These are phyloP conservation scores for Backusella tarrabulga DNA, from an alignment of 192 early-diverging fungal genomes.

Conservation along the genomic window DNA sequence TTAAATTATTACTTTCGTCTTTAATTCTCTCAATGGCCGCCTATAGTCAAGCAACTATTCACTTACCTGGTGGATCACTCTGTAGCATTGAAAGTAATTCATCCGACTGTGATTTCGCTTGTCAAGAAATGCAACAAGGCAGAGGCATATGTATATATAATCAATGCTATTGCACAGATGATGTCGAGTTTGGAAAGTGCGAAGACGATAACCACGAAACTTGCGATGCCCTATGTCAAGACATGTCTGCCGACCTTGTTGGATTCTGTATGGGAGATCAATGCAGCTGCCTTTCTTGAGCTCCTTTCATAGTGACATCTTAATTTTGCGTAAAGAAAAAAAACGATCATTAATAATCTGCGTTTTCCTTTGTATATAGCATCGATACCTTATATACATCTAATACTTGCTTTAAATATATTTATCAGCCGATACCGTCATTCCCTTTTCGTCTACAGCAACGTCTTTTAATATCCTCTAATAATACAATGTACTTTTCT, in stretches of 20 bases:
- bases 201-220: constrained; percentile 17
- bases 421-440: neutral
- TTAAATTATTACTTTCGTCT: constrained; percentile 1
- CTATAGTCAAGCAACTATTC: neutral
- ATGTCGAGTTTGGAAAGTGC: constrained; percentile 3
- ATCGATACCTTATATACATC: neutral
- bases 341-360: neutral
- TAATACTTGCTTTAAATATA: neutral
- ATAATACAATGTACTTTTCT: neutral
- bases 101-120: constrained; percentile 11
- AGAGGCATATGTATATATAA: constrained; percentile 14
- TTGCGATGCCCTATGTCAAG: constrained; percentile 20
- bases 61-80: neutral
- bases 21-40: neutral
- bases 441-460: neutral
- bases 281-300: constrained; percentile 13
- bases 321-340: neutral
- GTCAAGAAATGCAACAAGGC: constrained; percentile 7
- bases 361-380: neutral
- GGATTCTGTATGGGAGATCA: constrained; percentile 17
- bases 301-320: neutral
- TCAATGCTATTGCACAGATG: constrained; percentile 11
- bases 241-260: constrained; percentile 7
- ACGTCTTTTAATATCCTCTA: neutral
- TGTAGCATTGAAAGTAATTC: neutral